Evolutionary conservation across 169 alveolate genomes (phyloP).

Genomic region (Plasmodium vivax): DNA sequence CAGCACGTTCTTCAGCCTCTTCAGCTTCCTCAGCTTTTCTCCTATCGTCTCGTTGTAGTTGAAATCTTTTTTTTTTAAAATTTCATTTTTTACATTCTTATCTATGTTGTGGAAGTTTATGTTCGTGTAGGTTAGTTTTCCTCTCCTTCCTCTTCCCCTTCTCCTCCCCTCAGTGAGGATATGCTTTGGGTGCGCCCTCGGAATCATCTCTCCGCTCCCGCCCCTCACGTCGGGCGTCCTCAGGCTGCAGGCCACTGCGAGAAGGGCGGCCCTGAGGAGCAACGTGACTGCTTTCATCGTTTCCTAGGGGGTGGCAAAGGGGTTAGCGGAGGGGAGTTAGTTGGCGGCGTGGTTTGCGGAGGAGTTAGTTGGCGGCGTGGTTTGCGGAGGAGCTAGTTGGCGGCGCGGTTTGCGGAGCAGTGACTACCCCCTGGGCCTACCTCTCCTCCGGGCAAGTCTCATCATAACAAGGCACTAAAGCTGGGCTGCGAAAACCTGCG

Average conservation of each 20-base stretch:
- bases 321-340: background rate
- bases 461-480: background rate
- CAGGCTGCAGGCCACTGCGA: background rate
- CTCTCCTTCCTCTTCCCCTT: background rate
- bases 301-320: background rate
- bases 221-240: background rate
- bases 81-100: slow-evolving; percentile 33
- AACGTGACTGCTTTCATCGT: background rate
- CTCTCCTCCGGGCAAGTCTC: background rate
- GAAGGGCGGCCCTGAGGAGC: background rate
- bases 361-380: background rate
- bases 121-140: slow-evolving; percentile 7
- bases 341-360: background rate
- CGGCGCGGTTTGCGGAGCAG: background rate
- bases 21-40: slow-evolving; percentile 23
- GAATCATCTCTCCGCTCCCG: background rate
- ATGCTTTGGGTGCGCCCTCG: background rate
- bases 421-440: background rate
- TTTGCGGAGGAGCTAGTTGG: background rate
- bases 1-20: slow-evolving; percentile 9
- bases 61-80: background rate
- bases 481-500: background rate
- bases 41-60: slow-evolving; percentile 9
- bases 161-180: background rate
- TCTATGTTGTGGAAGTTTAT: slow-evolving; percentile 36